A percentile compares a stretch with the other conserved stretches of the same genome.
Evolutionary conservation across 148 eudicot species (phyloP).

Genomic region (Chenopodium berlandieri): DNA sequence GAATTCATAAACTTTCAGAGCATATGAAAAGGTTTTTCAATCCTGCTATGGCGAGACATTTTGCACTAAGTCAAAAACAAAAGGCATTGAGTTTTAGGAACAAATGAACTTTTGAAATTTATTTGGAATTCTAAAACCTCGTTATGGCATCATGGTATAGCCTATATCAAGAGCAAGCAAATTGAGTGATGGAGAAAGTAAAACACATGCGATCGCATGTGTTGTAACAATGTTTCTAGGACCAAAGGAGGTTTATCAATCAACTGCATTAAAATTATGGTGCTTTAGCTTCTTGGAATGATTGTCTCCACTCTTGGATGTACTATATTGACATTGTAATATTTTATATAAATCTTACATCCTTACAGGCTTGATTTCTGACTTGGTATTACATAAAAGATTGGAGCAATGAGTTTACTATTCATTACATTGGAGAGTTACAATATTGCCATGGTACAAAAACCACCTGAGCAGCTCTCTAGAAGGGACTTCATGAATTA

Average conservation of each 20-base stretch:
- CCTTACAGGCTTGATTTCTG: not conserved
- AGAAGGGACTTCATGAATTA: not conserved
- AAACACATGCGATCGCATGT: not conserved
- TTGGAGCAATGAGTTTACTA: not conserved
- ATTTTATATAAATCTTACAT: not conserved
- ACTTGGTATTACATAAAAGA: not conserved
- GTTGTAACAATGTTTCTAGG: not conserved
- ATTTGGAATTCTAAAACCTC: not conserved
- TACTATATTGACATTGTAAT: not conserved
- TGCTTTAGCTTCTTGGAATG: not conserved
- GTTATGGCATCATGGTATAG: not conserved
- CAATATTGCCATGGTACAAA: not conserved
- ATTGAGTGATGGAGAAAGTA: not conserved
- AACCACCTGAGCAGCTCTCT: not conserved
- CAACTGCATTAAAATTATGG: not conserved
- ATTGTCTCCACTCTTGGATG: not conserved
- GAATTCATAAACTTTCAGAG: slow-evolving; percentile 75
- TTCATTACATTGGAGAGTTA: not conserved
- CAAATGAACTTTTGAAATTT: not conserved
- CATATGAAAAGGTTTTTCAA: slow-evolving; percentile 82
- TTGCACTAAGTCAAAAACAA: slow-evolving; percentile 64
- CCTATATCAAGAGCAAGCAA: not conserved
- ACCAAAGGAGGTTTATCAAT: not conserved
- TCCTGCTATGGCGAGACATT: slow-evolving; percentile 86
- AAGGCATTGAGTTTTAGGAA: slow-evolving; percentile 63